Evolutionary conservation across 2,329 filamentous ascomycete genomes (phyloP), one percentile per base, ranked within the genome.

Genomic region (Chrysoporthe deuterocubensis): DNA sequence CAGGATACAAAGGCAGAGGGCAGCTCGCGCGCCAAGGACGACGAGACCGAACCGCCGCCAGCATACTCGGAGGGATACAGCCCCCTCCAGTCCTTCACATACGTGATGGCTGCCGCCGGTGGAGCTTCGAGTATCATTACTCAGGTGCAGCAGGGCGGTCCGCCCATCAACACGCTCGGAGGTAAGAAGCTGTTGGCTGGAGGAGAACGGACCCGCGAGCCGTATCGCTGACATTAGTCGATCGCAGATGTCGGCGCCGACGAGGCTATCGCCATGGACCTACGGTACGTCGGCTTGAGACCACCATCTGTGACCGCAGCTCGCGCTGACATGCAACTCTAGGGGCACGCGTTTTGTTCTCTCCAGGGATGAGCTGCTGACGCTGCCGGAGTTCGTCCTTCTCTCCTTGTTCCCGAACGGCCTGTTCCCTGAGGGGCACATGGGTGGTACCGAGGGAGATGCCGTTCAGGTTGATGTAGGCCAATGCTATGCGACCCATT

Each of bases 71-170:
- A 98, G 88, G 94, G 95, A 75, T 91, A 90, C 70, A 97, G 93
- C 83, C 96, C 96, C 71, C 89, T 99, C 78, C 87, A 92, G 70
- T 93, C 93, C 67, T 99, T 99, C 77, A 90, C 92, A 75, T 99
- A 96, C 88, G 89, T 97, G 79, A 99, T 99, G 96, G 94, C 96
- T 82, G 92, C 94, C 79, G 94, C 95, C 82, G 95, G 95, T 85
- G 95, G 94, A 83, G 92, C 94, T 75, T 91, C 94, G 84, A 98
- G 96, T 88, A 97, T 99, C 78, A 97, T 99, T 83, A 99, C 96
- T 81, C 96, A 99, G 84, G 96, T 99, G 75, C 94, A 97, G 78
- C 96, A 99, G 81, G 92, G 92, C 72, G 94, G 92, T 62, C 92
- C 94, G 75, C 92, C 94, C 48, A 89, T 97, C 74, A 97, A 96